Evolutionary conservation across 805 yeast genomes (phyloP), one percentile per base, ranked within the genome.

Genomic region (Ogataea pignaliae): DNA sequence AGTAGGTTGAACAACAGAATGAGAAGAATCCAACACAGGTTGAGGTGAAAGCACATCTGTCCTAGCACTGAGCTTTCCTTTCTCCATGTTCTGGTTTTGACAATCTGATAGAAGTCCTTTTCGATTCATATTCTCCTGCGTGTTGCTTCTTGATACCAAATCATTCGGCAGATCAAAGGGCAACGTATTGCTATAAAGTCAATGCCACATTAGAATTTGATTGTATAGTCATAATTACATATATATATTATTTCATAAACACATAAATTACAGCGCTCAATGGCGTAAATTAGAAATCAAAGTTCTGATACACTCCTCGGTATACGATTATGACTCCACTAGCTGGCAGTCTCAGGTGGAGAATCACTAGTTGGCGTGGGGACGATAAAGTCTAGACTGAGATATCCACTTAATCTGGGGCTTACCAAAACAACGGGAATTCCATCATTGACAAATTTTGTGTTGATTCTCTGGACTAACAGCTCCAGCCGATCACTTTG

Each of bases 301-400:
- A n/a, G n/a, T n/a, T n/a, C n/a, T n/a, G n/a, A n/a, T n/a, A n/a
- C n/a, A n/a, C n/a, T n/a, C n/a, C n/a, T n/a, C n/a, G n/a, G n/a
- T n/a, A n/a, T n/a, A n/a, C n/a, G n/a, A n/a, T n/a, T n/a, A n/a
- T n/a, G 7, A 21, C 26, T 5, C 26, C 4, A 7, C 26, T 21
- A 21, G 26, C 4, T 21, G 26, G 26, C 7, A 7, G 26, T 21
- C 7, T 7, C 26, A 7, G 26, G 26, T 7, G 26, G 7, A 21
- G 26, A 21, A 21, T 21, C 50, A 1, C 36, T 34, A 10, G 8
- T 12, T 4, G 78, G 78, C 39, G 51, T 64, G 1, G 81, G 79
- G 3, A 81, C 64, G 50, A 75, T 72, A 47, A 79, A 70, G 56
- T 81, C 87, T 51, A 77, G 60, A 12, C 84, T 76, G 7, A 81